Conservation (phyloP, 768 basidiomycete species). For the Pleurotus cornucopiae region DNA sequence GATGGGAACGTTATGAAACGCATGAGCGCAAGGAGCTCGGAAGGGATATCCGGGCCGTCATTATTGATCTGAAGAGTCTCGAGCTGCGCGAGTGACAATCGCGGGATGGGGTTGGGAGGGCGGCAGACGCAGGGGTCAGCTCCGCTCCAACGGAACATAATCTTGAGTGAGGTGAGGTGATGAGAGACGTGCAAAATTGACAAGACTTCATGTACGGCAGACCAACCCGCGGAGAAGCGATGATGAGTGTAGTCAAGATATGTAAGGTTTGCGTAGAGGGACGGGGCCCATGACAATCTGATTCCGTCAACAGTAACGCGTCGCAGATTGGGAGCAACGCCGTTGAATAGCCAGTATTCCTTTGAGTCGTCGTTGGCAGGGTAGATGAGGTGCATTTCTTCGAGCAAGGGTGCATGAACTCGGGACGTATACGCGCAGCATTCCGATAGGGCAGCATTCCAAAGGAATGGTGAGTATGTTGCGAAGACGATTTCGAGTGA, state of each 20-base stretch:
- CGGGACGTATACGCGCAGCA: constrained; percentile 35
- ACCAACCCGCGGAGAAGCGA: constrained; percentile 54
- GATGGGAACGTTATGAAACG: constrained; percentile 45
- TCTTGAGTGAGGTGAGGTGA: constrained; percentile 46
- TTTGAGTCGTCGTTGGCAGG: constrained; percentile 67
- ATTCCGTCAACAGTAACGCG: constrained; percentile 60
- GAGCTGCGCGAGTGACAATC: constrained; percentile 42
- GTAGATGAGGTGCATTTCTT: constrained; percentile 54
- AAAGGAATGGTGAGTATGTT: constrained; percentile 58
- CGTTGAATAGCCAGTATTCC: constrained; percentile 62
- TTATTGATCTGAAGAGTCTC: constrained; percentile 44
- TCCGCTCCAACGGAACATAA: constrained; percentile 47
- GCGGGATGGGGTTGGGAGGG: constrained; percentile 21
- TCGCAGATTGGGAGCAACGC: constrained; percentile 52
- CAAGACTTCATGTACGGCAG: constrained; percentile 54
- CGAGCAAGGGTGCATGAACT: constrained; percentile 38
- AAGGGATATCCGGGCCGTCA: constrained; percentile 54
- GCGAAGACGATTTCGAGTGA: constrained; percentile 57
- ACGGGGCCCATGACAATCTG: constrained; percentile 57
- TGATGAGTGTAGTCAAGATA: constrained; percentile 72
- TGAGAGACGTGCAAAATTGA: constrained; percentile 53
- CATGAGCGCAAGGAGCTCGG: constrained; percentile 51
- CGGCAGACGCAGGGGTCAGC: constrained; percentile 17
- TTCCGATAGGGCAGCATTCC: constrained; percentile 60
- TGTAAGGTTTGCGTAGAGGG: constrained; percentile 56